Base-by-base conservation (phyloP, 176 grass and related monocot species). In the Saccharum spontaneum region DNA sequence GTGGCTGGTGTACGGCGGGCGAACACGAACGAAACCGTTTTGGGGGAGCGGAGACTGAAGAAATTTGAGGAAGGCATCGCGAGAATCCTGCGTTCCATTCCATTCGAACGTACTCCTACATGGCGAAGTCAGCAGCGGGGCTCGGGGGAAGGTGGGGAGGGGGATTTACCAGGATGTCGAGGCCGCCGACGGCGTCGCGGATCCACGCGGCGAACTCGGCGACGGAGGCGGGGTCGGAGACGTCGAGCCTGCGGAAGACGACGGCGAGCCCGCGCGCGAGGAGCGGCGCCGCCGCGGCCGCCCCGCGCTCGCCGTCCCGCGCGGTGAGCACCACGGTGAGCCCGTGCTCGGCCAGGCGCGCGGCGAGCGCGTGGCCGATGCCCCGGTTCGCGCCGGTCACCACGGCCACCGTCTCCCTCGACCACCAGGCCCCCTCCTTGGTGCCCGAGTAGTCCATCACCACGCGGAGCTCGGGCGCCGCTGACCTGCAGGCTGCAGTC, bases 301-400 rank as follows among this genome's bases (percentile, higher is more conserved):
- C 88, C 66, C 97, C 97, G 39, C 83, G 88, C 28, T 72, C 69
- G 79, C 63, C 87, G 81, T 99, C 93, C 50, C 97, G 87, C 44
- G 97, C 78, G 63, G 97, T 94, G 67, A 99, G 93, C 81, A 99
- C 97, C 55, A 96, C 97, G 45, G 91, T 99, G 78, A 99, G 86
- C 12, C 93, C 97, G 12, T 86, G 78, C 87, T 99, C 93, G 6
- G 91, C 93, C 16, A 99, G 78, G 49, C 88, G 81, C 88, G 84
- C 86, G 5, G 84, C 93, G 7, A 96, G 89, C 37, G 91, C 91
- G 70, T 79, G 91, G 6, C 97, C 97, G 78, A 96, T 99, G 83
- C 97, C 97, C 5, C 92, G 84, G 90, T 99, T 99, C n/a, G 91
- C 91, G 40, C 97, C 93, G 1, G 97, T 99, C 60, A 99, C 93